Evolutionary conservation across 257 asterid species (phyloP), one percentile per base, ranked within the genome.

Genomic region (Solanum etuberosum): DNA sequence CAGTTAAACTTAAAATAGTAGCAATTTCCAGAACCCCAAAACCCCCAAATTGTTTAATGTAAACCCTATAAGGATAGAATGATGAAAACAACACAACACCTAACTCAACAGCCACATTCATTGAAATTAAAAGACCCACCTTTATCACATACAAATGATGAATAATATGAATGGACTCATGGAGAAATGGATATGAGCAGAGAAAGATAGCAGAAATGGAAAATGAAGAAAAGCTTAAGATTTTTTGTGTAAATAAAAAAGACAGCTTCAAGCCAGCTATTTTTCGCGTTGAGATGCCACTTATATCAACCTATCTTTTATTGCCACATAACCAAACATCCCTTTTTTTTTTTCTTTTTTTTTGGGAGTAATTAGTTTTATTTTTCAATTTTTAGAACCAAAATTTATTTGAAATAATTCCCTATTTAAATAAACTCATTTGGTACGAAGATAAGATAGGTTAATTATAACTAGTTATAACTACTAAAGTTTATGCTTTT

Each of bases 221-320:
- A 78, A 78, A 78, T 43, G 63, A 78, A 78, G 84, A 43, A 78
- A 78, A 78, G 5, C 84, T 42, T 9, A 78, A 23, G 7, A 43
- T 14, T 7, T 8, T 7, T 25, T 40, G 25, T 15, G 25, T 25
- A 20, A 15, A 23, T 21, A 12, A 32, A 38, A 40, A 16, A 31
- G 86, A 88, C 88, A 85, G 85, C 87, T 87, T 82, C 40, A 42
- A 72, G 89, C 46, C 84, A 90, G 91, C 91, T 78, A 76, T 25
- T 51, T 72, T 72, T 77, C 32, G 83, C 81, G 76, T 68, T 20
- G 61, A 42, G 77, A 87, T 86, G 89, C 86, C 37, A 88, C 91
- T 84, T 38, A 71, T 40, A 84, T 34, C 72, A 76, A 78, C 90
- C 91, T 91, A 89, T 87, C 89, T 82, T 61, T 72, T 85, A 48